A percentile compares a stretch with the other conserved stretches of the same genome.
Evolutionary conservation across 169 alveolate genomes (phyloP).

Genomic region (Condylostoma magnum): DNA sequence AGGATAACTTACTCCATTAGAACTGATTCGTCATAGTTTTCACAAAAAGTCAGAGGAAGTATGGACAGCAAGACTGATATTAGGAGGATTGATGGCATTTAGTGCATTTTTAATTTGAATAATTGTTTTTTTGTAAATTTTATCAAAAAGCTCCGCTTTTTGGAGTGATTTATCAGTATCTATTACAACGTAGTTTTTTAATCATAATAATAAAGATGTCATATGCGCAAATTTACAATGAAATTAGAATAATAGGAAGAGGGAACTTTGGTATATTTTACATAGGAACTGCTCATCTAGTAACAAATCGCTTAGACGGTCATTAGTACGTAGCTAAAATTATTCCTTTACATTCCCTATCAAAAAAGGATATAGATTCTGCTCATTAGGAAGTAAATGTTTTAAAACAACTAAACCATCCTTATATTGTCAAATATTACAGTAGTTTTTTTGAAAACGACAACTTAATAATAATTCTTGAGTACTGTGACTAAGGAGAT

Average conservation of each 20-base stretch:
- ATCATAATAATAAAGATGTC: too few species aligned
- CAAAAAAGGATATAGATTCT: slow-evolving; percentile 2
- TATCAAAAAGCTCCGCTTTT: too few species aligned
- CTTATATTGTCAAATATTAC: slow-evolving; percentile 42
- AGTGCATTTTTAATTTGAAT: too few species aligned
- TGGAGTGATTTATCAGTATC: too few species aligned
- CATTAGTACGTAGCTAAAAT: slow-evolving; percentile 4
- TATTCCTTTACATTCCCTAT: not conserved
- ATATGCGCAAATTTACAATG: too few species aligned
- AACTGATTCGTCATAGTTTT: too few species aligned
- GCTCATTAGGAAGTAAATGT: slow-evolving; percentile 34
- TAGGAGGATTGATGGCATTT: too few species aligned
- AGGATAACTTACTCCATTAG: too few species aligned
- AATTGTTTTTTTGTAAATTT: too few species aligned
- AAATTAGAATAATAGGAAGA: slow-evolving; percentile 21
- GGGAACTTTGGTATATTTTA: slow-evolving; percentile 35
- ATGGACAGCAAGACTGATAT: too few species aligned
- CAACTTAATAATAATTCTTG: slow-evolving; percentile 86
- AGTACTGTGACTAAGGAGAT: slow-evolving; percentile 91
- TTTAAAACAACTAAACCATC: slow-evolving; percentile 38
- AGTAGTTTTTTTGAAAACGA: slow-evolving; percentile 35
- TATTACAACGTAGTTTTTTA: too few species aligned
- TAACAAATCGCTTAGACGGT: not conserved
- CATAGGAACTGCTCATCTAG: slow-evolving; percentile 13
- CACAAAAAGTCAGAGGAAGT: too few species aligned